phyloP scores from a whole-genome alignment of 352 stramenopile genomes.

The Pythium utonaiense region DNA sequence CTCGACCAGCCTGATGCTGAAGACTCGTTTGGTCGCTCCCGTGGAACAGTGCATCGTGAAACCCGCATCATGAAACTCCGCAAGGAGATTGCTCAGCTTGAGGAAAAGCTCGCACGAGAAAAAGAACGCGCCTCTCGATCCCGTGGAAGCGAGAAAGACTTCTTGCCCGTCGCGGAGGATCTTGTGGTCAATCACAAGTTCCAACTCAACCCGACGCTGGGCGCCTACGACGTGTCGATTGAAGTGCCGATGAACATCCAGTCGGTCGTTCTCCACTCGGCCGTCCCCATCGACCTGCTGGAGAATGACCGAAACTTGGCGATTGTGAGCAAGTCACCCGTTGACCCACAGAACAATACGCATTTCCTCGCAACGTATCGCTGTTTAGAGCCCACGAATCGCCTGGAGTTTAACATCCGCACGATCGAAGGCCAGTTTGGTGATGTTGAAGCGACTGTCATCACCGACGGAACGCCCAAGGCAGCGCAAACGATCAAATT shows the following conservation, averaged over 20 bases:
- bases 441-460: slow-evolving; percentile 69
- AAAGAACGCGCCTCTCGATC: slow-evolving; percentile 34
- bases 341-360: slow-evolving; percentile 46
- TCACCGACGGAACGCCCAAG: slow-evolving; percentile 61
- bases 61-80: slow-evolving; percentile 77
- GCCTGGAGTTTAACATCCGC: slow-evolving; percentile 76
- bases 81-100: slow-evolving; percentile 64
- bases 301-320: slow-evolving; percentile 74
- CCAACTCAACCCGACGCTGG: slow-evolving; percentile 61
- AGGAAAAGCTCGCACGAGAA: slow-evolving; percentile 70
- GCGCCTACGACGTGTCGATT: slow-evolving; percentile 74
- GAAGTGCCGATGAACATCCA: slow-evolving; percentile 81
- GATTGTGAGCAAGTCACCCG: slow-evolving; percentile 68
- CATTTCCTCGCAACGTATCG: slow-evolving; percentile 80
- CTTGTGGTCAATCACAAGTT: slow-evolving; percentile 79
- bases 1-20: slow-evolving; percentile 69
- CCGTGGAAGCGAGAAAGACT: slow-evolving; percentile 49
- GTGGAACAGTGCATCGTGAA: slow-evolving; percentile 70
- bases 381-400: slow-evolving; percentile 73
- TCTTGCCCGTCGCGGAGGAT: slow-evolving; percentile 65
- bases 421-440: slow-evolving; percentile 85
- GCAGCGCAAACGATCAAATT: slow-evolving; percentile 68
- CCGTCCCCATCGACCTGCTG: slow-evolving; percentile 68
- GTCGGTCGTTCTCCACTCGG: slow-evolving; percentile 69
- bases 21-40: slow-evolving; percentile 72